phyloP scores from a whole-genome alignment of 352 stramenopile species.

The Globisporangium megalacanthum region DNA sequence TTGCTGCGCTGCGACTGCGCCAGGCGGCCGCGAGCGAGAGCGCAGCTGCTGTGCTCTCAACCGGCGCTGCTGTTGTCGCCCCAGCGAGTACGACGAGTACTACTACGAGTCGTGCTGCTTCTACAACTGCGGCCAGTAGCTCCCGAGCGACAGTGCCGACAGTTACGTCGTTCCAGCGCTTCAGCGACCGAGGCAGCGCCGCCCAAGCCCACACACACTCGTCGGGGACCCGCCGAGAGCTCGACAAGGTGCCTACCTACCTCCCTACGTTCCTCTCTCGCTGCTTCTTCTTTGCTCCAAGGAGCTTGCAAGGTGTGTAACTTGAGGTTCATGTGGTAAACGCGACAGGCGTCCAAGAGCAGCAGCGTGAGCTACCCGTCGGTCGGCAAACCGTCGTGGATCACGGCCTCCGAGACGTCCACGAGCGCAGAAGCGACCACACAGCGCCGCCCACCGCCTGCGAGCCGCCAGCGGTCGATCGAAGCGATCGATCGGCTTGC shows the following conservation, averaged over 20 bases:
- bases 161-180: not conserved
- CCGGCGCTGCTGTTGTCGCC: not conserved
- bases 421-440: slow-evolving; percentile 8
- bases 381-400: slow-evolving; percentile 61
- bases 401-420: slow-evolving; percentile 18
- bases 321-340: not conserved
- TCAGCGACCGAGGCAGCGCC: not conserved
- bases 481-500: slow-evolving; percentile 55
- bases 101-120: not conserved
- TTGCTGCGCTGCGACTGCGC: slow-evolving; percentile 44
- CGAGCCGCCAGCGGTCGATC: slow-evolving; percentile 45
- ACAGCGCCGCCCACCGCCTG: slow-evolving; percentile 12
- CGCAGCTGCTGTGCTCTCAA: not conserved
- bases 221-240: not conserved
- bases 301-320: not conserved
- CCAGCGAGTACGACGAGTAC: not conserved
- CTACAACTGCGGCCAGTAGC: not conserved
- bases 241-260: not conserved
- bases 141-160: not conserved
- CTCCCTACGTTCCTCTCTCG: too few species aligned
- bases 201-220: not conserved
- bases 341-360: slow-evolving; percentile 3
- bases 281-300: too few species aligned
- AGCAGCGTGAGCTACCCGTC: slow-evolving; percentile 33
- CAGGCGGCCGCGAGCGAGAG: slow-evolving; percentile 14